Percentiles rank a stretch among this genome's conserved stretches.
Evolutionary conservation across 2,329 filamentous ascomycete species (phyloP).

Genomic region (Aspergillus terreus): DNA sequence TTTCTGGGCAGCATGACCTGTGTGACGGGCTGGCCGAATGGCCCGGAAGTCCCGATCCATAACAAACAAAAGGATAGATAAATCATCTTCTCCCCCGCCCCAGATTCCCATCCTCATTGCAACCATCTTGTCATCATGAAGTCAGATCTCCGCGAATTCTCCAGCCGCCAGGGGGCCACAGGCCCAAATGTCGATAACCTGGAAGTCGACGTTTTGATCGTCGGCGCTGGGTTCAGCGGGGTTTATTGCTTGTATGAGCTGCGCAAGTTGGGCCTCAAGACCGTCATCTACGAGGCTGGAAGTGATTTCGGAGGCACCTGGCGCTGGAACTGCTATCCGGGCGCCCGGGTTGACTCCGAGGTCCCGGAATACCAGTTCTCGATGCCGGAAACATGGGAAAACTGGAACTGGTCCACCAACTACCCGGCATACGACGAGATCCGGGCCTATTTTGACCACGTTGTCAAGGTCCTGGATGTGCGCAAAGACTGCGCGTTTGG

Average conservation of each 20-base stretch:
- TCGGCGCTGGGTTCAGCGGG: constrained; percentile 30
- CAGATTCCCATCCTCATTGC: not conserved
- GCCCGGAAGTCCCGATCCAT: not conserved
- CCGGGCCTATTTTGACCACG: constrained; percentile 45
- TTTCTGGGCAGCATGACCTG: not conserved
- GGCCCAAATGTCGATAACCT: constrained; percentile 25
- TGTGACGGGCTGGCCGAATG: not conserved
- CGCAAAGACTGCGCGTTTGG: constrained; percentile 46
- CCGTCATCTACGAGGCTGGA: constrained; percentile 52
- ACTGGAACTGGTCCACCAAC: constrained; percentile 43
- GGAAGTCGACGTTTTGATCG: constrained; percentile 22
- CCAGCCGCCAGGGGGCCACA: constrained; percentile 18
- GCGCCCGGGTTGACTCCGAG: constrained; percentile 53
- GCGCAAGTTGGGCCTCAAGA: constrained; percentile 48
- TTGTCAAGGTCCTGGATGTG: constrained; percentile 43
- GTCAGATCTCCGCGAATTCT: not conserved
- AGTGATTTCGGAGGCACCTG: constrained; percentile 52
- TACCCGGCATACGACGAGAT: constrained; percentile 36
- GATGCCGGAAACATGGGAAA: constrained; percentile 46
- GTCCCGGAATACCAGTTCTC: constrained; percentile 54
- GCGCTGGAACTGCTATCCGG: constrained; percentile 57
- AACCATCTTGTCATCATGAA: not conserved
- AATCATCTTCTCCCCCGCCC: not conserved
- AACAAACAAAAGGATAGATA: too few relatives aligned
- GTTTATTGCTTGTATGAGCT: constrained; percentile 52